Evolutionary conservation across 768 basidiomycete species (phyloP), one percentile per base, ranked within the genome.

Genomic region (Leccinum truebloodii): DNA sequence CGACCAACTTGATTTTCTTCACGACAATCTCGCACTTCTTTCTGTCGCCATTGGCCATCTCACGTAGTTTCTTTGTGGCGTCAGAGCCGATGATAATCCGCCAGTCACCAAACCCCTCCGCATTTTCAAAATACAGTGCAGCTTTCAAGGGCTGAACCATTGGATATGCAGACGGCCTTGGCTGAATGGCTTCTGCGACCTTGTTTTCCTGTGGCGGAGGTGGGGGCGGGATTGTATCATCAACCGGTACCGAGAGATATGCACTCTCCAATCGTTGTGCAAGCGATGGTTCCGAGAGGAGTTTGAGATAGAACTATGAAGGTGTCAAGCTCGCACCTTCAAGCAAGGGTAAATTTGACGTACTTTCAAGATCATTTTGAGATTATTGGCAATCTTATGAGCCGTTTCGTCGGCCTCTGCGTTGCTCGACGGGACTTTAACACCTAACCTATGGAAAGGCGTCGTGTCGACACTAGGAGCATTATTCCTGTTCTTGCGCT

Each of bases 31-130:
- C 66, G 63, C 86, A 87, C 39, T 73, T 73, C 44, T 80, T 80
- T n/a, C 52, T 64, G 60, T 86, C 80, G 26, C 76, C 77, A 53
- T 77, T 76, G 0, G 78, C 78, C 14, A 79, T 65, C 41, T 83
- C 79, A 6, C 83, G 79, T 4, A 89, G 68, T 59, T 83, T 78
- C 14, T 71, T 71, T 55, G 81, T 78, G 0, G 84, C 86, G 20
- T 79, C 74, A 0, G 76, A 79, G 7, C 83, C 81, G 6, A 88
- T 81, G 18, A 86, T 71, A 52, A 90, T 81, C 0, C 74, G 74
- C 89, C 88, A 90, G 26, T 81, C 78, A 3, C 89, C 89, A 48
- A 89, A 87, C 0, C 83, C 84, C 9, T 81, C 77, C 0, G 81
- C 79, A 44, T 78, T 84, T 26, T 86, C 82, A 60, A 86, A 86